These are phyloP conservation scores for Lactifluus piperatus DNA, from an alignment of 768 basidiomycete genomes.

Conservation along the genomic window DNA sequence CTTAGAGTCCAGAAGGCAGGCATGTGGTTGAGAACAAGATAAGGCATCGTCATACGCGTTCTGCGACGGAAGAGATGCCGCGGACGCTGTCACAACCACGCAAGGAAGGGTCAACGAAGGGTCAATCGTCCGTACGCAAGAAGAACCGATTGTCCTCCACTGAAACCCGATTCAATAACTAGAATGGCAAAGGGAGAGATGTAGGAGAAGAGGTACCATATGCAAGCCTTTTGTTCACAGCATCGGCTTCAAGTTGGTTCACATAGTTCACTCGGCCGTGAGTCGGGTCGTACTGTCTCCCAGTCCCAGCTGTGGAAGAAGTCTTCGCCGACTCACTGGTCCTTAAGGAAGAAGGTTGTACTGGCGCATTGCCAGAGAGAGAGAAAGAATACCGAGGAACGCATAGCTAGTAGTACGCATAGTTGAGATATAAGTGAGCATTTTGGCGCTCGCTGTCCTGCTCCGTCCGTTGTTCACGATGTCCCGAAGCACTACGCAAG, in stretches of 20 bases:
- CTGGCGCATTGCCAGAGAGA: conserved; percentile 3
- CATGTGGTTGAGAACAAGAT: conserved; percentile 50
- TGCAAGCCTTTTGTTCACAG: conserved; percentile 36
- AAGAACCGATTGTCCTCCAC: conserved; percentile 38
- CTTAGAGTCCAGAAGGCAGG: conserved; percentile 58
- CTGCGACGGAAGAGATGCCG: conserved; percentile 40
- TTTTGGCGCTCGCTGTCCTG: conserved; percentile 1
- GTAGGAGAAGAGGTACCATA: conserved; percentile 34
- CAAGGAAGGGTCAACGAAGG: conserved; percentile 29
- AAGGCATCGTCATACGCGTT: conserved; percentile 38
- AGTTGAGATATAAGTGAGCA: conserved; percentile 22
- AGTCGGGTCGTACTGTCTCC: conserved; percentile 52
- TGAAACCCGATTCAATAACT: conserved; percentile 10
- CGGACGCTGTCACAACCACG: conserved; percentile 50
- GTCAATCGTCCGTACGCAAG: conserved; percentile 46
- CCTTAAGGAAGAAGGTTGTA: conserved; percentile 8
- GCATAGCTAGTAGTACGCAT: conserved; percentile 30
- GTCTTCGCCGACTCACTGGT: conserved; percentile 27
- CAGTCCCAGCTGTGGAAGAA: conserved; percentile 44
- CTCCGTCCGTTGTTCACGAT: not conserved
- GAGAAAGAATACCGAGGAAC: conserved; percentile 12
- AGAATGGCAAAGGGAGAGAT: not conserved
- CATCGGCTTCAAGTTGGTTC: conserved; percentile 33
- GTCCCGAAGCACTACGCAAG: not conserved
- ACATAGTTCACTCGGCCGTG: conserved; percentile 59